Conservation (phyloP, 169 alveolate species). For the Eimeria tenella region DNA sequence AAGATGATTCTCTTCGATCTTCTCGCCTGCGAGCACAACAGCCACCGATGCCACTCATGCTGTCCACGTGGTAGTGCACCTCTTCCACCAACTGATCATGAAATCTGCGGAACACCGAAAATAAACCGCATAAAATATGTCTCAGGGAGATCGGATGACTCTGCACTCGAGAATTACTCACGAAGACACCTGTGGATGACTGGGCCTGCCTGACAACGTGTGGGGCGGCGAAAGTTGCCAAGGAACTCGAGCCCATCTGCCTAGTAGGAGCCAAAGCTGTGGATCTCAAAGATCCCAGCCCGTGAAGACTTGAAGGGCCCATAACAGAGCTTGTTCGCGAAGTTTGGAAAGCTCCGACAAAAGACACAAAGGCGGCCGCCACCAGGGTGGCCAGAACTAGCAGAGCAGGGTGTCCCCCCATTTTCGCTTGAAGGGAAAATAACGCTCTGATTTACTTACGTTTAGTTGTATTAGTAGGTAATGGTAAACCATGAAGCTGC, state of each 20-base stretch:
- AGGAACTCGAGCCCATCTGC: slow-evolving; percentile 16
- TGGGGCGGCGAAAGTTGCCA: slow-evolving; percentile 59
- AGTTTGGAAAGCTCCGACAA: slow-evolving; percentile 33
- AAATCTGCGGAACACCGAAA: neutral
- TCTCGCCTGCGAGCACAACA: slow-evolving; percentile 51
- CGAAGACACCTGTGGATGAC: slow-evolving; percentile 24
- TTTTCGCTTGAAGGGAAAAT: neutral
- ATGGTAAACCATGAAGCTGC: neutral
- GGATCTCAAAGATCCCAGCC: slow-evolving; percentile 3
- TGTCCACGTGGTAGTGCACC: neutral
- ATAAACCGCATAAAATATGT: neutral
- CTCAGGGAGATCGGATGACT: neutral
- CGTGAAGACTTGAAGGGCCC: slow-evolving; percentile 57
- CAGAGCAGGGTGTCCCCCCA: slow-evolving; percentile 14
- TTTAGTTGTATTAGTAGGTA: neutral
- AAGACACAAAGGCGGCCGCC: slow-evolving; percentile 65
- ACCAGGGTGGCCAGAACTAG: slow-evolving; percentile 23
- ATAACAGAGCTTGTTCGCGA: slow-evolving; percentile 27
- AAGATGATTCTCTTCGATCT: slow-evolving; percentile 85
- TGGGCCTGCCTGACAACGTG: slow-evolving; percentile 49
- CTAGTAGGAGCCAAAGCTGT: neutral
- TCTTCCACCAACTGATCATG: neutral
- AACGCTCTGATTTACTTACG: neutral
- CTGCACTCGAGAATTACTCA: neutral
- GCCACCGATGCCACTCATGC: neutral